Evolutionary conservation across 768 basidiomycete species (phyloP), one percentile per base, ranked within the genome.

Genomic region (Tremella fuciformis): DNA sequence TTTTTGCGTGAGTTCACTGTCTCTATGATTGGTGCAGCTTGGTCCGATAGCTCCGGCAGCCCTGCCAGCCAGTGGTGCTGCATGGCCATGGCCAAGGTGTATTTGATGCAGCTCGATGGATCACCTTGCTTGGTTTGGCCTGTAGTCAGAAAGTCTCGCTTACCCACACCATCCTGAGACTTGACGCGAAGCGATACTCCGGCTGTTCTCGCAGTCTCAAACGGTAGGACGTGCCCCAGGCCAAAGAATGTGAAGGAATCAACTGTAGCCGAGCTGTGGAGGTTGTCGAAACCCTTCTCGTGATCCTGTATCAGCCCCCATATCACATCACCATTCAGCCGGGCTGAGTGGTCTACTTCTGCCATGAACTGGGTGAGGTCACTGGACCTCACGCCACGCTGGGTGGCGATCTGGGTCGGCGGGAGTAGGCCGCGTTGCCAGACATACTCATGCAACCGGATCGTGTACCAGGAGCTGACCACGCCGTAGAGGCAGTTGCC

Each of bases 111-210:
- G 18, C 58, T 59, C 13, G 34, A 25, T 18, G 51, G 41, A 39
- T 59, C 52, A 16, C 62, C 62, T 39, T 63, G 62, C 24, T 60
- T 63, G 21, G 44, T 55, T 21, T 60, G 62, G 13, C 59, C 62
- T 9, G 38, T 46, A 7, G 62, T 63, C 11, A 6, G 8, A 25
- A 63, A 26, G 24, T 24, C 39, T 8, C 42, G 25, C 2, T 4
- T 18, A 8, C 34, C 53, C 13, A 60, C n/a, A n/a, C n/a, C n/a
- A n/a, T n/a, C n/a, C n/a, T n/a, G n/a, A n/a, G n/a, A n/a, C n/a
- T n/a, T n/a, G 18, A 60, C 46, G 4, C 29, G 40, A 8, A 64
- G 38, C 6, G 38, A 3, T 25, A 60, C 40, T 18, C 53, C n/a
- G 18, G 38, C n/a, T 13, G 53, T 60, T 16, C 63, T 24, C 6